These are phyloP conservation scores for Talaromyces sp. DNA, from an alignment of 2,329 filamentous ascomycete genomes.

Conservation along the genomic window DNA sequence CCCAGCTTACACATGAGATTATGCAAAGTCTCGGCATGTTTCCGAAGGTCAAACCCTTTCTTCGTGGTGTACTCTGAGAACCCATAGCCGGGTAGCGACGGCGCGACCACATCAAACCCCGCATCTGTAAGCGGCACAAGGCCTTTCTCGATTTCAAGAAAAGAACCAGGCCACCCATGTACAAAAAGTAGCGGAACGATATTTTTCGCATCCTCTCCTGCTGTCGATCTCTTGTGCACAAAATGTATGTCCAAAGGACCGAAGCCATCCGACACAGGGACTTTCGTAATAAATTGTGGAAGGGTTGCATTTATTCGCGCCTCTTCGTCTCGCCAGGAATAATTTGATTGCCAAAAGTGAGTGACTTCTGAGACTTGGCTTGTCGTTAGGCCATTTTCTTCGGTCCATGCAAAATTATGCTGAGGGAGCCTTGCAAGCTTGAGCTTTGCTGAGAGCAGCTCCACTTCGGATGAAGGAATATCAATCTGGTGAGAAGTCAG, in stretches of 20 bases:
- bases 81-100: background rate
- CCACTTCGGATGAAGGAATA: background rate
- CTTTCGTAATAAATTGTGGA: background rate
- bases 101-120: constrained; percentile 3
- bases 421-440: background rate
- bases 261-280: background rate
- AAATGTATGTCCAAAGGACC: background rate
- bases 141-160: constrained; percentile 12
- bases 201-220: background rate
- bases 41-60: background rate
- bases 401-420: background rate
- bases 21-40: background rate
- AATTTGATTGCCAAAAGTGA: background rate
- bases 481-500: background rate
- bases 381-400: background rate
- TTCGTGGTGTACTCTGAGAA: background rate
- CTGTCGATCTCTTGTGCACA: background rate
- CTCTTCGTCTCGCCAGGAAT: constrained; percentile 1
- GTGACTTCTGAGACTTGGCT: background rate
- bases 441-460: background rate
- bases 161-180: constrained; percentile 18
- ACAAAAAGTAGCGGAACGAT: constrained; percentile 14
- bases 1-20: constrained; percentile 1
- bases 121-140: background rate
- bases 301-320: background rate